phyloP scores from a whole-genome alignment of 2,329 filamentous ascomycete genomes.

The Neospermospora avenae region DNA sequence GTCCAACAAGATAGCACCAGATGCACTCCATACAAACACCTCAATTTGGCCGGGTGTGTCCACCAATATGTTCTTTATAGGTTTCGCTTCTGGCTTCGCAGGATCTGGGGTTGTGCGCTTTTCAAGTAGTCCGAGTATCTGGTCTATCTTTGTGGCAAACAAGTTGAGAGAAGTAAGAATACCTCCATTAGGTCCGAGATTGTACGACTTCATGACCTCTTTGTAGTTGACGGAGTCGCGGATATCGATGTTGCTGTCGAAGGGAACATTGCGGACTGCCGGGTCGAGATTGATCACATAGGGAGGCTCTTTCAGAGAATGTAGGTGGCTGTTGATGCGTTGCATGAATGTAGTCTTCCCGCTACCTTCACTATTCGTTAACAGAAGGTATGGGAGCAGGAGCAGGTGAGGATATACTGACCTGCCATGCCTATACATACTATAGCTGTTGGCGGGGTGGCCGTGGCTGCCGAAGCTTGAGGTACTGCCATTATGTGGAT shows the following conservation, averaged over 20 bases:
- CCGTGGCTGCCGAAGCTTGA: conserved; percentile 24
- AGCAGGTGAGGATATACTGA: conserved; percentile 34
- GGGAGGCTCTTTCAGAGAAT: conserved; percentile 73
- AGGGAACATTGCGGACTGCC: conserved; percentile 88
- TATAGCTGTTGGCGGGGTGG: conserved; percentile 65
- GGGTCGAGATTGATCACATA: conserved; percentile 98
- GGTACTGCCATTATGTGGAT: conserved; percentile 39
- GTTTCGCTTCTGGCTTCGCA: conserved; percentile 55
- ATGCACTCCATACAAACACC: conserved; percentile 97
- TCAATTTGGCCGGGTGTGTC: conserved; percentile 98
- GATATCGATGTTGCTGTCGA: conserved; percentile 97
- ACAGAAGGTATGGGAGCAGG: neutral
- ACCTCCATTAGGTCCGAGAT: conserved; percentile 92
- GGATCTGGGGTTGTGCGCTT: conserved; percentile 72
- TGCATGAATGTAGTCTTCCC: conserved; percentile 99
- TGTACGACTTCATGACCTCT: conserved; percentile 99
- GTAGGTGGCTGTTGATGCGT: conserved; percentile 89
- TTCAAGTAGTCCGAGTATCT: conserved; percentile 84
- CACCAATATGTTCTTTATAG: conserved; percentile 80
- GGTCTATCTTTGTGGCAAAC: conserved; percentile 97
- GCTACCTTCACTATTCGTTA: conserved; percentile 54
- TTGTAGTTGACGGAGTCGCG: conserved; percentile 99
- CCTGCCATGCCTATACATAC: conserved; percentile 98
- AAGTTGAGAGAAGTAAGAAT: conserved; percentile 95
- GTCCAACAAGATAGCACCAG: conserved; percentile 88